These are phyloP conservation scores for Coleophoma cylindrospora DNA, from an alignment of 2,329 filamentous ascomycete species.

Conservation along the genomic window DNA sequence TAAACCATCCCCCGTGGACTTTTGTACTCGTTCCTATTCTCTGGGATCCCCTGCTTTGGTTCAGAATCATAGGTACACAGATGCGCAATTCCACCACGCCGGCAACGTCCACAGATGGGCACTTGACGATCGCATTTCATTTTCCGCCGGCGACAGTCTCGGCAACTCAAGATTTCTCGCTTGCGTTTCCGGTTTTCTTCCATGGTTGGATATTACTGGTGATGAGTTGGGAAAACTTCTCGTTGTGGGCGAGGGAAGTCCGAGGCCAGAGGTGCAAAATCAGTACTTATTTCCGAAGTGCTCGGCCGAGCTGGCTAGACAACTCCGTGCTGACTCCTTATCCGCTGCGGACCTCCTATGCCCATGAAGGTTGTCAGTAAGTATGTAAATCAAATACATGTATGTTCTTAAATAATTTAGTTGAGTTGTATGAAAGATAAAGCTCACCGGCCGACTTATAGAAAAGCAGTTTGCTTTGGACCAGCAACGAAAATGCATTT, in stretches of 20 bases:
- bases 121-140: conserved; percentile 4
- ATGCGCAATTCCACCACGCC: not conserved
- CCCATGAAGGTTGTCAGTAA: no score
- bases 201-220: not conserved
- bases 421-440: no score
- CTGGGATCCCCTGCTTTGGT: not conserved
- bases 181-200: not conserved
- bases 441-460: no score
- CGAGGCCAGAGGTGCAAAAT: not conserved
- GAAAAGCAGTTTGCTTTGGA: no score
- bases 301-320: not conserved
- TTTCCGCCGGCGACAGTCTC: conserved; percentile 3
- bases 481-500: no score
- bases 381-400: no score
- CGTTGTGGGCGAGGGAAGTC: not conserved
- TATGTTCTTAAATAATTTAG: no score
- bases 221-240: not conserved
- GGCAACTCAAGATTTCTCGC: conserved; percentile 1
- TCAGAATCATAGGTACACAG: conserved; percentile 1
- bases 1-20: not conserved
- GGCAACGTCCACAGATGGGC: conserved; percentile 1
- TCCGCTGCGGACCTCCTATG: not conserved
- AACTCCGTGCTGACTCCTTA: not conserved
- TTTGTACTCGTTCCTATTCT: not conserved
- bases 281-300: not conserved